Base-by-base conservation (phyloP, 169 alveolate genomes). In the Plasmodium coatneyi region DNA sequence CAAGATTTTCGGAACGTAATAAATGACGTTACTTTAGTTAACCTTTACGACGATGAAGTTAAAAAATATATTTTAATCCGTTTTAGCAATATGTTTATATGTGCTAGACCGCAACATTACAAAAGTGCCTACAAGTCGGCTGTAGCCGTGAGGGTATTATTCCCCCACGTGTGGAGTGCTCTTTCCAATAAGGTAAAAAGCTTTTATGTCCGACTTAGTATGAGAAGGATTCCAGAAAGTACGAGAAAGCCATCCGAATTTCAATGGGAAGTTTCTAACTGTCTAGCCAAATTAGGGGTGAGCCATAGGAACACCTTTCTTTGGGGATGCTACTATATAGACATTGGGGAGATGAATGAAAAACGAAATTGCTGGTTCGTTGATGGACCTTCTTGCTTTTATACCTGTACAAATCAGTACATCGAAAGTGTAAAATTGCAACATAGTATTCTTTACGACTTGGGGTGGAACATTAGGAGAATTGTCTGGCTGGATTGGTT, bases 241-340 rank as follows among this genome's bases (percentile, higher is more conserved):
- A 16, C 52, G 49, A 95, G 96, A 72, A 92, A 82, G 28, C 98
- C 98, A 5, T 97, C 98, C 12, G 91, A 78, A 4, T 93, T 97
- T 39, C 98, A 97, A 74, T 97, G 98, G 98, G 98, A 96, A 78
- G 98, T 97, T 22, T 97, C 98, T 14, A 79, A 95, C 71, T 78
- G 94, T 34, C 82, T 97, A 72, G 97, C 97, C 9, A 95, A 86
- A 72, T 66, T 97, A 70, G 98, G 98, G 0, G 52, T 96, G 1
- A 79, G 95, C 49, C 98, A 97, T 82, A 95, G 98, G 83, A 97
- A 97, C 66, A 92, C 98, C 0, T 87, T 78, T 89, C 92, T 95
- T 22, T 97, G 98, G 98, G 98, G 98, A 5, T 96, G 98, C 83
- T 97, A 93, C 82, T 97, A 95, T 96, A 96, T 97, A 14, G 98